phyloP scores from a whole-genome alignment of 805 yeast genomes.

The Sungouiella blattae region DNA sequence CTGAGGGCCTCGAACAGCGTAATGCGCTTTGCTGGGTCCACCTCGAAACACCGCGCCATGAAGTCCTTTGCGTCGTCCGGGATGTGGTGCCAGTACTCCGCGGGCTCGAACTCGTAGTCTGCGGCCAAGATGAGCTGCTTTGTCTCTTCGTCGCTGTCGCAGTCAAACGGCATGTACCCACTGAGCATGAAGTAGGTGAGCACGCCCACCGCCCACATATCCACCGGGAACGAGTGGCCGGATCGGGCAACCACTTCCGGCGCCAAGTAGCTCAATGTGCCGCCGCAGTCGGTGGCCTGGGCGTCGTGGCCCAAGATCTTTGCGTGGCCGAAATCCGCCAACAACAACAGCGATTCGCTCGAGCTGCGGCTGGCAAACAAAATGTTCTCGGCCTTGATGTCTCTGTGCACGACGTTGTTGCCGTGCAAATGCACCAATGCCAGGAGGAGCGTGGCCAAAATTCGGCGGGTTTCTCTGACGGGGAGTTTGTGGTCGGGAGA shows the following conservation, averaged over 20 bases:
- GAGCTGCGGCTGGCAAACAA: conserved; percentile 41
- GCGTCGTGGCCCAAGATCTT: conserved; percentile 33
- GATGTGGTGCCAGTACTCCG: conserved; percentile 51
- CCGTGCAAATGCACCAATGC: conserved; percentile 58
- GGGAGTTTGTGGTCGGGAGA: conserved; percentile 35
- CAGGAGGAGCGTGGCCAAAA: conserved; percentile 47
- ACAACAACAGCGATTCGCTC: conserved; percentile 35
- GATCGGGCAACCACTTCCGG: conserved; percentile 58
- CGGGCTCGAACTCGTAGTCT: conserved; percentile 64
- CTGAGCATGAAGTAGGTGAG: conserved; percentile 64
- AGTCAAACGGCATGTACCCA: conserved; percentile 77
- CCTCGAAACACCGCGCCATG: conserved; percentile 48
- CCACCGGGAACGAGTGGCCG: conserved; percentile 60
- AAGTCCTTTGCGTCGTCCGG: conserved; percentile 56
- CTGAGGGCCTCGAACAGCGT: conserved; percentile 41
- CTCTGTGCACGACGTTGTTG: conserved; percentile 65
- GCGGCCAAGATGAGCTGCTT: conserved; percentile 55
- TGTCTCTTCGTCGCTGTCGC: conserved; percentile 68
- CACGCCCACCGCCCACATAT: conserved; percentile 77
- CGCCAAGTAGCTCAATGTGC: conserved; percentile 73
- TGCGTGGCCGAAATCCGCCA: conserved; percentile 68
- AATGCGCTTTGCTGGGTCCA: conserved; percentile 44
- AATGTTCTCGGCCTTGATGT: conserved; percentile 69
- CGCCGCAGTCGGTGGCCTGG: conserved; percentile 23
- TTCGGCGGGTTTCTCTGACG: conserved; percentile 47